Evolutionary conservation across 306 rosid genomes (phyloP), one percentile per base, ranked within the genome.

Genomic region (Parietaria judaica): DNA sequence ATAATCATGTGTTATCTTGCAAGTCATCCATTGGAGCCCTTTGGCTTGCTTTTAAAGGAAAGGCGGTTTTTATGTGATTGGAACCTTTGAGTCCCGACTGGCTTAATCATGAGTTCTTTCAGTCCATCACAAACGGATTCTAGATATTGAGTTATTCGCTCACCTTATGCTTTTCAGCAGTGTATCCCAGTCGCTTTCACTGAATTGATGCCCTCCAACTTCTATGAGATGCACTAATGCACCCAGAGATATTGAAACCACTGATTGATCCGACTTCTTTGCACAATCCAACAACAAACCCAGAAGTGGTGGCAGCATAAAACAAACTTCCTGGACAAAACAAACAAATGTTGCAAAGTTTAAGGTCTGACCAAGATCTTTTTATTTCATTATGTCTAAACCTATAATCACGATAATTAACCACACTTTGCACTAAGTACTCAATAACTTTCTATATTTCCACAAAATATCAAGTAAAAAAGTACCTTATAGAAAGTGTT

Each of bases 121-220:
- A 23, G 31, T 23, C 31, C 31, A 23, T 23, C 31, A 23, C 31
- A 23, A 23, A 23, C 31, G 31, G 31, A 23, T 55, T 74, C 56
- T 64, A 74, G 58, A 58, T 61, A 60, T 41, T 50, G 58, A 54
- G 60, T 67, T 50, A 66, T 7, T 46, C 64, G 35, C 41, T 46
- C 58, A 86, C 99, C 99, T 89, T 67, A 89, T 83, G 90, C 99
- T 89, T 74, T 76, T 88, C 75, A 94, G 80, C 70, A 94, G 79
- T 11, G 89, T 86, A 69, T 94, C 91, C 99, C 99, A 94, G 71
- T 94, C 99, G 36, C 70, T 78, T 64, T 83, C 94, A 70, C 94
- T 89, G 68, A 94, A 94, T 65, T 94, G 99, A 81, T 94, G 99
- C 60, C 99, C 99, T 66, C 99, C 99, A 14, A 89, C 99, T 78